These are phyloP conservation scores for Viola pubescens DNA, from an alignment of 441 rosid genomes.

Conservation along the genomic window DNA sequence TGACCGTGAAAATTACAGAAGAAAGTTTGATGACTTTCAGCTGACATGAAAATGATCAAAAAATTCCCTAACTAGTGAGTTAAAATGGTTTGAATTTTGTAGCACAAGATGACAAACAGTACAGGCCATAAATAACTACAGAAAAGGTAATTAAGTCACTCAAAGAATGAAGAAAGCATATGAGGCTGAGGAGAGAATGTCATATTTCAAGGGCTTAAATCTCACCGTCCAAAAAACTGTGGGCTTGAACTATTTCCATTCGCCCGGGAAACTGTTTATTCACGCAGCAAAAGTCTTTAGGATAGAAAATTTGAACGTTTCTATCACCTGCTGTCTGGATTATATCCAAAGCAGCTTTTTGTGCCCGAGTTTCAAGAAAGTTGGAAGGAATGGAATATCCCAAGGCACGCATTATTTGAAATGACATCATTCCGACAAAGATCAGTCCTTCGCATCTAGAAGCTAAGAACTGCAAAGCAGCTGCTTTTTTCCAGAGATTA, in stretches of 20 bases:
- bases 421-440: slow-evolving; percentile 57
- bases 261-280: slow-evolving; percentile 25
- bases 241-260: slow-evolving; percentile 39
- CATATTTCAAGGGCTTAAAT: slow-evolving; percentile 6
- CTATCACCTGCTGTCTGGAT: slow-evolving; percentile 40
- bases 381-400: slow-evolving; percentile 38
- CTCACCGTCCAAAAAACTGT: slow-evolving; percentile 43
- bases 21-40: too few species aligned
- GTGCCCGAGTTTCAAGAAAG: slow-evolving; percentile 40
- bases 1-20: too few species aligned
- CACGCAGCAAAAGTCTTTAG: slow-evolving; percentile 55
- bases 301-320: slow-evolving; percentile 36
- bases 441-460: slow-evolving; percentile 58
- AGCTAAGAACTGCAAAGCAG: slow-evolving; percentile 52
- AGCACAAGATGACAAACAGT: too few species aligned
- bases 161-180: slow-evolving; percentile 1
- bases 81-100: too few species aligned
- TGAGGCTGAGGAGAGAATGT: neutral
- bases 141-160: neutral
- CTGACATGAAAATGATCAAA: too few species aligned
- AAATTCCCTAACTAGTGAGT: too few species aligned
- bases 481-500: slow-evolving; percentile 44
- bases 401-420: slow-evolving; percentile 58
- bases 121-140: neutral
- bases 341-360: slow-evolving; percentile 37